These are phyloP conservation scores for Penicillium steckii DNA, from an alignment of 495 filamentous ascomycete genomes.

Conservation along the genomic window DNA sequence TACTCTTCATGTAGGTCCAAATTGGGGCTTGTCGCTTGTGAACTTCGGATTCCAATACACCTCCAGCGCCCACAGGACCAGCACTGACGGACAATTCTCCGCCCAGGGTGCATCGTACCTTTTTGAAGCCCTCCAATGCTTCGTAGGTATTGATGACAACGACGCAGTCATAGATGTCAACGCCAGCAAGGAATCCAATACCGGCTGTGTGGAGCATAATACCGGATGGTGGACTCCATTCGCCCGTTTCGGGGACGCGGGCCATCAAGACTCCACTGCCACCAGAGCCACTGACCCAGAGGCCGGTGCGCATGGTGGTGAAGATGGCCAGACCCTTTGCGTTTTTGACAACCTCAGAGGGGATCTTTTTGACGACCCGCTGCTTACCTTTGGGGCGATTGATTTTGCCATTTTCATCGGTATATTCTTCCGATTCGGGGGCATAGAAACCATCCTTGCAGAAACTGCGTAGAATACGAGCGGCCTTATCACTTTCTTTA, in stretches of 20 bases:
- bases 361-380: conserved; percentile 78
- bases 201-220: conserved; percentile 85
- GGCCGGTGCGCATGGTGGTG: conserved; percentile 87
- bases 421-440: conserved; percentile 30
- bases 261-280: conserved; percentile 76
- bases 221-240: conserved; percentile 86
- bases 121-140: conserved; percentile 78
- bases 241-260: conserved; percentile 70
- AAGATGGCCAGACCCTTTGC: conserved; percentile 89
- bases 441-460: conserved; percentile 71
- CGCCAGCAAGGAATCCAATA: conserved; percentile 82
- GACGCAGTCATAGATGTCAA: conserved; percentile 92
- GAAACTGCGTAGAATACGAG: conserved; percentile 75
- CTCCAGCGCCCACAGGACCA: conserved; percentile 76
- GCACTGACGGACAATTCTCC: conserved; percentile 74
- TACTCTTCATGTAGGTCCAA: conserved; percentile 85
- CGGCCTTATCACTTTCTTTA: conserved; percentile 80
- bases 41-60: conserved; percentile 70
- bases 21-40: conserved; percentile 71
- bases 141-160: conserved; percentile 83
- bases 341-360: conserved; percentile 73
- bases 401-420: conserved; percentile 36
- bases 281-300: conserved; percentile 88
- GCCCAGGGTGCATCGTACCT: conserved; percentile 72
- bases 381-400: conserved; percentile 65